A percentile compares a stretch with the other conserved stretches of the same genome.
phyloP scores from a whole-genome alignment of 331 rosid species.

The Spiraea crenata region DNA sequence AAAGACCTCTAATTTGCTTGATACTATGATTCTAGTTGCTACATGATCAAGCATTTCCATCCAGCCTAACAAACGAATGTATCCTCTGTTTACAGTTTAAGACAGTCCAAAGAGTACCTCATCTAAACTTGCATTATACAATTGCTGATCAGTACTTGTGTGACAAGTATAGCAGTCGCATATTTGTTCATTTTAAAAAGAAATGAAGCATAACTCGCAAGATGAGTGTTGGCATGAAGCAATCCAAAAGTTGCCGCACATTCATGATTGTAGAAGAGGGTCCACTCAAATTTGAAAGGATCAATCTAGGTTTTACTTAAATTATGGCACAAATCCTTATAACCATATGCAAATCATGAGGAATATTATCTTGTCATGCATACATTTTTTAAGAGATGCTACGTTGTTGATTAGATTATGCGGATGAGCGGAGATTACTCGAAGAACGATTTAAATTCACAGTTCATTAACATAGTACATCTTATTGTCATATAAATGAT shows the following conservation, averaged over 20 bases:
- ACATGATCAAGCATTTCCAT: no score
- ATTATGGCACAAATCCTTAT: neutral
- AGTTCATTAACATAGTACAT: no score
- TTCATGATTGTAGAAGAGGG: neutral
- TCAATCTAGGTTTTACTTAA: neutral
- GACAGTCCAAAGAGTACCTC: no score
- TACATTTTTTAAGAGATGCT: neutral
- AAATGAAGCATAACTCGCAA: neutral
- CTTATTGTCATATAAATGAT: no score
- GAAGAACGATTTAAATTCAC: neutral
- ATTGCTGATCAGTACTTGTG: neutral
- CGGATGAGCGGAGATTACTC: no score
- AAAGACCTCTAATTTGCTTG: no score
- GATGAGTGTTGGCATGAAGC: constrained; percentile 17
- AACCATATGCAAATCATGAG: neutral
- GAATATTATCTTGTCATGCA: neutral
- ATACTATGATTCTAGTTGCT: no score
- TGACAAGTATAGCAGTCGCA: neutral
- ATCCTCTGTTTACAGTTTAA: no score
- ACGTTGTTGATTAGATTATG: neutral
- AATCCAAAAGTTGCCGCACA: constrained; percentile 14
- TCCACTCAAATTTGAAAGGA: neutral
- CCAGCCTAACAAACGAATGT: no score
- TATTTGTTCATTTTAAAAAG: neutral
- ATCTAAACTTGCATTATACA: neutral